phyloP scores from a whole-genome alignment of 306 rosid genomes.

The Sophora flavescens region DNA sequence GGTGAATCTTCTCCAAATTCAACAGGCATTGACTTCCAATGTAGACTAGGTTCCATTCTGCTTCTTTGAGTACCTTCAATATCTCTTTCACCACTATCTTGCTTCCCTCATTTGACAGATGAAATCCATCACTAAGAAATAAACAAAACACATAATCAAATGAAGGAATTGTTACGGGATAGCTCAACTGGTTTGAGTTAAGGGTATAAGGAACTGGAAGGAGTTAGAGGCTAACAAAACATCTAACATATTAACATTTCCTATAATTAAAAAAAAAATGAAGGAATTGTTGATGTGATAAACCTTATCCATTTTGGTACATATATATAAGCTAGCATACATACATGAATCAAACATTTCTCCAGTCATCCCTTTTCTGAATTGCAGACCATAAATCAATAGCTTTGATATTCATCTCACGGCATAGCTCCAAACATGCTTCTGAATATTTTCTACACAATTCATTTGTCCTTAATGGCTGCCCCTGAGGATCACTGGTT shows the following conservation, averaged over 20 bases:
- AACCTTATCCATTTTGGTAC: not conserved
- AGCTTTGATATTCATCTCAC: constrained; percentile 65
- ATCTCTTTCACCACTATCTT: constrained; percentile 72
- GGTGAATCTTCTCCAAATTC: constrained; percentile 70
- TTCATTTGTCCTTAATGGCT: constrained; percentile 56
- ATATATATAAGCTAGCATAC: constrained; percentile 38
- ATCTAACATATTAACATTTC: too few species aligned
- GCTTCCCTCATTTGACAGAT: constrained; percentile 71
- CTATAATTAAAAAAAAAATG: constrained; percentile 5
- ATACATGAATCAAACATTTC: constrained; percentile 69
- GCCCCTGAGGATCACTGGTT: constrained; percentile 8
- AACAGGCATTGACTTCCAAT: constrained; percentile 62
- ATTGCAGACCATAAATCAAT: constrained; percentile 71
- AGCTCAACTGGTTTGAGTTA: too few species aligned
- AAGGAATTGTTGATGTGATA: not conserved
- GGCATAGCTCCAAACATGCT: constrained; percentile 71
- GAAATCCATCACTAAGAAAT: constrained; percentile 77
- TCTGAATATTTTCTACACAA: constrained; percentile 70
- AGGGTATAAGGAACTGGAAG: too few species aligned
- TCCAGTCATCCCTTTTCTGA: constrained; percentile 71
- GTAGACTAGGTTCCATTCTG: constrained; percentile 75
- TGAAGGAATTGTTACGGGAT: not conserved
- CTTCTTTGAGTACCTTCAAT: constrained; percentile 61
- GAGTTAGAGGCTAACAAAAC: too few species aligned
- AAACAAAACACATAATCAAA: constrained; percentile 11